Conservation (phyloP, 2,329 filamentous ascomycete genomes). For the Ophiostoma australiae region DNA sequence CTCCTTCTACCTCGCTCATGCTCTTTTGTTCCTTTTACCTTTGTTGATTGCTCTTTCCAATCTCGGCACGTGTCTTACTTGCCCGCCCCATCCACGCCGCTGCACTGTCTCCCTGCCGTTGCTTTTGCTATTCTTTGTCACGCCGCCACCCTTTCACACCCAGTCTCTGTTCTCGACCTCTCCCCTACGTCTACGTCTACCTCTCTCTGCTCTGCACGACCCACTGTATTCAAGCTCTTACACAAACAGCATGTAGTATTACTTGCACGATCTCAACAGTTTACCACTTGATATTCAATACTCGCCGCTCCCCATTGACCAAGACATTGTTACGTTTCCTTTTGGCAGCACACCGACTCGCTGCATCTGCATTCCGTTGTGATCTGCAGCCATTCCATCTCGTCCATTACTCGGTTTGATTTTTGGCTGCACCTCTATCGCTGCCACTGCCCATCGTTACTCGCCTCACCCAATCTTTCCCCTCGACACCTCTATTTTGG, state of each 20-base stretch:
- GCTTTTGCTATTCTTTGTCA: too few species aligned
- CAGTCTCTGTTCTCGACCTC: too few species aligned
- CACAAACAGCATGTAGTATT: neutral
- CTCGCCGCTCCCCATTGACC: neutral
- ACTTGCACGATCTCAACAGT: neutral
- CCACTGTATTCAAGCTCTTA: neutral
- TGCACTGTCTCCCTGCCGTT: too few species aligned
- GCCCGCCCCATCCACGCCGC: too few species aligned
- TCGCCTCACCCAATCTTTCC: neutral
- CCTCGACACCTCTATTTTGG: constrained; percentile 14
- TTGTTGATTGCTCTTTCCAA: neutral
- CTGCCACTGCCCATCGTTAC: too few species aligned
- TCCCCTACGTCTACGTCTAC: neutral
- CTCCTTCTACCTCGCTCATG: neutral
- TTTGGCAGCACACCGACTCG: neutral
- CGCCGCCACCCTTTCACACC: too few species aligned
- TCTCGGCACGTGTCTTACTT: too few species aligned
- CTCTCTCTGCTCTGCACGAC: neutral
- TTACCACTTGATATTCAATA: neutral
- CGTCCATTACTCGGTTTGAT: too few species aligned
- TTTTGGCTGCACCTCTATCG: too few species aligned
- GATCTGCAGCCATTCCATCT: too few species aligned
- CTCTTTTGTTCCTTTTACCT: neutral
- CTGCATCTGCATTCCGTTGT: neutral
- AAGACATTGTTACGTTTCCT: neutral